phyloP scores from a whole-genome alignment of 2,329 filamentous ascomycete genomes.

The Magnaporthiopsis rhizophila region DNA sequence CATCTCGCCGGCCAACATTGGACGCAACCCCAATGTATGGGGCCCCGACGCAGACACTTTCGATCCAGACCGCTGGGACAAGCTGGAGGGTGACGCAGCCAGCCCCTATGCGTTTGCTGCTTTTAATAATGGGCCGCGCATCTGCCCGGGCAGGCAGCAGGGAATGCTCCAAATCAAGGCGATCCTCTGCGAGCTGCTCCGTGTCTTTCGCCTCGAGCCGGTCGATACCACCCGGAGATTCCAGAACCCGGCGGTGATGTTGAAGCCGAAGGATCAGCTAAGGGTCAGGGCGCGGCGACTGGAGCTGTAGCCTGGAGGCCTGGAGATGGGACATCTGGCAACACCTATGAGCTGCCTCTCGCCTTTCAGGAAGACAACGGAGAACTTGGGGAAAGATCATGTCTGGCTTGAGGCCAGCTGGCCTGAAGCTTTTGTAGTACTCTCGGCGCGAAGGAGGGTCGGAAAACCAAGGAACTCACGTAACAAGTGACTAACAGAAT shows the following conservation, averaged over 20 bases:
- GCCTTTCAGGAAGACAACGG: background rate
- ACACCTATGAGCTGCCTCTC: background rate
- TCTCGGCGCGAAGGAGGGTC: too few species aligned
- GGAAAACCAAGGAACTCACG: background rate
- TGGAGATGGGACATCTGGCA: background rate
- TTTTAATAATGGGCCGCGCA: slow-evolving; percentile 21
- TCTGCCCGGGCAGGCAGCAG: slow-evolving; percentile 19
- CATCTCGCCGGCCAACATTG: slow-evolving; percentile 27
- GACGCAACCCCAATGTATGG: slow-evolving; percentile 29
- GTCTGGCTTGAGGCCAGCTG: background rate
- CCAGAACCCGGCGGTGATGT: slow-evolving; percentile 1
- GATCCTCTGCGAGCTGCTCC: slow-evolving; percentile 16
- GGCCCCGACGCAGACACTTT: slow-evolving; percentile 27
- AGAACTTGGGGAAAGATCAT: background rate
- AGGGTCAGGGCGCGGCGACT: slow-evolving; percentile 1
- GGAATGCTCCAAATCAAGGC: slow-evolving; percentile 20
- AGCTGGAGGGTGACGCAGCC: slow-evolving; percentile 13
- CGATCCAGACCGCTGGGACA: slow-evolving; percentile 28
- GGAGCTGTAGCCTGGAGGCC: background rate
- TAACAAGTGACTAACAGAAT: slow-evolving; percentile 1
- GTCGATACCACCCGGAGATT: background rate
- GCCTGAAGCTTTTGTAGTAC: background rate
- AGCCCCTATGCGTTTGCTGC: slow-evolving; percentile 21
- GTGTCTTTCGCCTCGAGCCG: slow-evolving; percentile 9
- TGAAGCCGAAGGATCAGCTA: slow-evolving; percentile 2